Base-by-base conservation (phyloP, 2,329 filamentous ascomycete genomes). In the Dendrostoma leiphaemia region DNA sequence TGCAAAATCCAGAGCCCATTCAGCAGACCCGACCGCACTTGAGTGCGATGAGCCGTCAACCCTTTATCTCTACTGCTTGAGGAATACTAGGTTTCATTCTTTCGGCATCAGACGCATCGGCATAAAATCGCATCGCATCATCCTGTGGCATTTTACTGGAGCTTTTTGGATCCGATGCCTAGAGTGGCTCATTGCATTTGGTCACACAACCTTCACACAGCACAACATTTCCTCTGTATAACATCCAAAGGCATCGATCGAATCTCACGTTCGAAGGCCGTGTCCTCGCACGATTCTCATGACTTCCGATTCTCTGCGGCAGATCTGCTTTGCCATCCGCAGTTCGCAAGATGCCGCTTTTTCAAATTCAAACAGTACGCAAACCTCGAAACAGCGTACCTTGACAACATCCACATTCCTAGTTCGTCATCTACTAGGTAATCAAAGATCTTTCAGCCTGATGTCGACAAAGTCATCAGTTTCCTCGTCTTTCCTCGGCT, bases 41-140 rank as follows among this genome's bases (percentile, higher is more conserved):
- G 26, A 26, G 34, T 35, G n/a, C 50, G 52, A 46, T 40, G 17
- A 28, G 32, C 43, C 38, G 26, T 51, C 23, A 24, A n/a, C 38
- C 37, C 24, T 37, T 51, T 10, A 51, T 51, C 52, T 51, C 35
- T 44, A 48, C 51, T 51, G 43, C 55, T 37, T 40, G 37, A 57
- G 51, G 47, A 55, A 51, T 40, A 12, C 38, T 52, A 55, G 38
- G 44, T 55, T 45, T 57, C 54, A 59, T 61, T 57, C 54, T 61
- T 51, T 53, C 49, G 57, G 61, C 61, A 64, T 64, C 59, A 63
- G 59, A 64, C 60, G 59, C 62, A 65, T 64, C 64, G 61, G 62
- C 61, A 63, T 65, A 63, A 54, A 55, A 60, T 61, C 54, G 58
- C 62, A 60, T 59, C 53, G 55, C 53, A 59, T 62, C 53, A 53